Percentiles rank a stretch among this genome's conserved stretches.
phyloP scores from a whole-genome alignment of 2,329 filamentous ascomycete species.

The Verticillium klebahnii region DNA sequence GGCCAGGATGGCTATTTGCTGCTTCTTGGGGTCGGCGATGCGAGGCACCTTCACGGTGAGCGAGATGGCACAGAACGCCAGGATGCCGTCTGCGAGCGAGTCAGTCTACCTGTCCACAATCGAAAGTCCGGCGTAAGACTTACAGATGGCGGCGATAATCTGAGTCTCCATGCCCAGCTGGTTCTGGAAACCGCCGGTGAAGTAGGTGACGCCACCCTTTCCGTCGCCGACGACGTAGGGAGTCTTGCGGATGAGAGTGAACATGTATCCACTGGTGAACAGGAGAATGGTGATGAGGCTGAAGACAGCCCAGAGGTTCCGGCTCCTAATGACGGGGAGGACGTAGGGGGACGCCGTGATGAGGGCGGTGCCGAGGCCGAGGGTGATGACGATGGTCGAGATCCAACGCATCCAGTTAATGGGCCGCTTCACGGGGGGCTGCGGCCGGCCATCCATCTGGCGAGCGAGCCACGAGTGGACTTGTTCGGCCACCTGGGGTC shows the following conservation, averaged over 20 bases:
- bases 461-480: constrained; percentile 75
- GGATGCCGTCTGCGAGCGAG: constrained; percentile 59
- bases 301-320: constrained; percentile 89
- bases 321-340: constrained; percentile 77
- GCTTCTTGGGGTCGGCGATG: constrained; percentile 69
- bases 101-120: neutral
- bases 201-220: constrained; percentile 81
- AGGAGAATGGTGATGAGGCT: constrained; percentile 85
- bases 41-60: constrained; percentile 90
- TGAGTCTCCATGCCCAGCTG: constrained; percentile 95
- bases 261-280: constrained; percentile 98
- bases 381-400: constrained; percentile 59
- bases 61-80: constrained; percentile 88
- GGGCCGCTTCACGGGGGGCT: constrained; percentile 74
- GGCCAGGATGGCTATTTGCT: constrained; percentile 75
- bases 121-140: constrained; percentile 30
- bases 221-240: constrained; percentile 87
- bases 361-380: constrained; percentile 65
- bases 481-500: constrained; percentile 69
- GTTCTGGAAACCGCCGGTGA: constrained; percentile 87
- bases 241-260: constrained; percentile 95
- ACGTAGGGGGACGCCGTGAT: constrained; percentile 74
- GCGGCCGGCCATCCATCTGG: constrained; percentile 72
- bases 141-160: constrained; percentile 90
- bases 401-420: constrained; percentile 81